Evolutionary conservation across 352 stramenopile genomes (phyloP), one percentile per base, ranked within the genome.

Genomic region (Globisporangium yorkense): DNA sequence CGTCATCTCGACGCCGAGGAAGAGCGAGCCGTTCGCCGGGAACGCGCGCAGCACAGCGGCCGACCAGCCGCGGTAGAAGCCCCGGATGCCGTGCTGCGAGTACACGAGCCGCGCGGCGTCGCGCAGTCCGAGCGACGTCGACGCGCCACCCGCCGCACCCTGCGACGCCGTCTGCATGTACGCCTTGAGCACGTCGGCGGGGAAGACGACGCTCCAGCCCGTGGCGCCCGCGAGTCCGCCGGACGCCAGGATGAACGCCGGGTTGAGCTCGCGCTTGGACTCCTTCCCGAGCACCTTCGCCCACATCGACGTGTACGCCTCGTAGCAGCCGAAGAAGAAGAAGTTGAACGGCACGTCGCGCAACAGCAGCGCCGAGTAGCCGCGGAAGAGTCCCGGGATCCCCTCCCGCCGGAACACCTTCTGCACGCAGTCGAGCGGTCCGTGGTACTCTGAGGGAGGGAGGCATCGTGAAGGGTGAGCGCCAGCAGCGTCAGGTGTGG

Each of bases 261-360:
- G 78, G 46, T 91, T 75, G 37, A 96, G 71, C 3, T 95, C 83
- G 31, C 80, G 77, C 61, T 89, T 87, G 45, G 80, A 87, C 24
- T 69, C 53, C 29, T 88, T 81, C 48, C 66, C 62, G 21, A 87
- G 56, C n/a, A 75, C 31, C n/a, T 65, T 69, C 16, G 66, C 62
- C 29, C 86, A 68, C 9, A 62, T 46, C 6, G 77, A 84, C 24
- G 80, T 93, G 69, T 84, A 87, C 35, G 76, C 74, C 45, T 94
- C 73, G 63, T 94, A 96, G 45, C 72, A 72, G 49, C 86, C 86
- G 48, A 96, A 96, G 70, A 96, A 96, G 65, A 88, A 90, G 59
- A 95, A 94, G 65, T 89, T 95, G 70, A 96, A 96, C 27, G 88
- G 88, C 29, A 96, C 83, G 59, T 96, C 88, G 21, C 88, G 86